A percentile compares a stretch with the other conserved stretches of the same genome.
These are phyloP conservation scores for Malassezia equina DNA, from an alignment of 1,284 basidiomycete species.

Conservation along the genomic window DNA sequence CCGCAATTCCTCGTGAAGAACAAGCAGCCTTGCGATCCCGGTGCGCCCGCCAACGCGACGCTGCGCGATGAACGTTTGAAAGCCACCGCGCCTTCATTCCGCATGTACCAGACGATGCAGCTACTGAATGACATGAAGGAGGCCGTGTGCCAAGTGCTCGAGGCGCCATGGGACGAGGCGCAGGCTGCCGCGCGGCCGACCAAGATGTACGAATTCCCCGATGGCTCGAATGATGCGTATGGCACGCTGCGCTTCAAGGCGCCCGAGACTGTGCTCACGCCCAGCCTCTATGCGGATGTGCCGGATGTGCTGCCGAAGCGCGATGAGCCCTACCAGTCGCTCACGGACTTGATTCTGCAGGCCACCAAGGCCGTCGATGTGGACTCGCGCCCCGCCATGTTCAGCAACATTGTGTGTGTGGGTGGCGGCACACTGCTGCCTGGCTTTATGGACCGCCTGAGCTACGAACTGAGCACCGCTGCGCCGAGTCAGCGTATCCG, in stretches of 20 bases:
- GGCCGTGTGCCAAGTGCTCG: conserved; percentile 69
- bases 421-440: conserved; percentile 79
- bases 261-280: conserved; percentile 81
- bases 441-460: conserved; percentile 75
- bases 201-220: conserved; percentile 78
- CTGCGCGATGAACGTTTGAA: conserved; percentile 37
- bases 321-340: conserved; percentile 10
- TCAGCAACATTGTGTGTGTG: conserved; percentile 86
- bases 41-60: conserved; percentile 54
- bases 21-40: conserved; percentile 60
- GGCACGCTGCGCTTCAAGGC: conserved; percentile 70
- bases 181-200: conserved; percentile 51
- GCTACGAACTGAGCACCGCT: conserved; percentile 64
- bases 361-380: conserved; percentile 77
- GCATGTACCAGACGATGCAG: conserved; percentile 66
- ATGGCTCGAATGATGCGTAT: conserved; percentile 79
- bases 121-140: conserved; percentile 93
- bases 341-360: conserved; percentile 59
- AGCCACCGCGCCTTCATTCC: conserved; percentile 63
- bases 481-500: conserved; percentile 58
- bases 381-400: conserved; percentile 76
- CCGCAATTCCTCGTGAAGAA: conserved; percentile 72
- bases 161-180: conserved; percentile 80
- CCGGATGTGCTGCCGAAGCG: conserved; percentile 17
- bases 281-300: conserved; percentile 56